phyloP scores from a whole-genome alignment of 768 basidiomycete species.

The Xerocomellus intermedius region DNA sequence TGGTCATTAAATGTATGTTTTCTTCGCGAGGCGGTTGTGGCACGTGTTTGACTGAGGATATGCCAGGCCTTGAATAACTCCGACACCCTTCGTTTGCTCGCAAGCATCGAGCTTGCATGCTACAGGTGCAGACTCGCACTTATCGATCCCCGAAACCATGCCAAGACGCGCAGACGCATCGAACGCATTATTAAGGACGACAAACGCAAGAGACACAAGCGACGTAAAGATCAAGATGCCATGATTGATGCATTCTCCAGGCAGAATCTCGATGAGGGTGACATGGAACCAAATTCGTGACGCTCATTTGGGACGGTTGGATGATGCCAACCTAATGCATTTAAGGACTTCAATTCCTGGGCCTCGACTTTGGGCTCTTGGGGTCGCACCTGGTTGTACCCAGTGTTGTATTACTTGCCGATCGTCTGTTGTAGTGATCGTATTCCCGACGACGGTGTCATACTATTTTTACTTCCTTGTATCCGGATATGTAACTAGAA shows the following conservation, averaged over 20 bases:
- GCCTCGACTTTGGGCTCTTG: constrained; percentile 1
- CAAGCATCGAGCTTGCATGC: constrained; percentile 83
- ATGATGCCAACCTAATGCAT: constrained; percentile 9
- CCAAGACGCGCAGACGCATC: constrained; percentile 65
- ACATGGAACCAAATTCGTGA: constrained; percentile 28
- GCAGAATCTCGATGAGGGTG: constrained; percentile 38
- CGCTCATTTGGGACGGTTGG: constrained; percentile 3
- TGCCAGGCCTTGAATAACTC: constrained; percentile 75
- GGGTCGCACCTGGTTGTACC: constrained; percentile 7
- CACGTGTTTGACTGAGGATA: constrained; percentile 11
- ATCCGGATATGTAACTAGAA: constrained; percentile 11
- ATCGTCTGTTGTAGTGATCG: constrained; percentile 19
- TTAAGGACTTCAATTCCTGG: constrained; percentile 13
- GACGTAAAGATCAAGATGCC: constrained; percentile 81
- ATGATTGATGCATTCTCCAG: constrained; percentile 78
- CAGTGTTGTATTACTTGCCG: constrained; percentile 26
- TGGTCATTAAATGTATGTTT: constrained; percentile 78
- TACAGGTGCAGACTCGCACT: constrained; percentile 72
- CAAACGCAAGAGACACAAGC: constrained; percentile 72
- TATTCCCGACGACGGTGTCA: constrained; percentile 10
- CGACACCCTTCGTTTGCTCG: constrained; percentile 77
- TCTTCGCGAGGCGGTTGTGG: constrained; percentile 2
- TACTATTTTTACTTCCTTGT: constrained; percentile 4
- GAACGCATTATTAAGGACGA: constrained; percentile 86
- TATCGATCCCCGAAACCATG: constrained; percentile 63